Conservation (phyloP, 139 green algal genomes). For the Nannochloris sp. region DNA sequence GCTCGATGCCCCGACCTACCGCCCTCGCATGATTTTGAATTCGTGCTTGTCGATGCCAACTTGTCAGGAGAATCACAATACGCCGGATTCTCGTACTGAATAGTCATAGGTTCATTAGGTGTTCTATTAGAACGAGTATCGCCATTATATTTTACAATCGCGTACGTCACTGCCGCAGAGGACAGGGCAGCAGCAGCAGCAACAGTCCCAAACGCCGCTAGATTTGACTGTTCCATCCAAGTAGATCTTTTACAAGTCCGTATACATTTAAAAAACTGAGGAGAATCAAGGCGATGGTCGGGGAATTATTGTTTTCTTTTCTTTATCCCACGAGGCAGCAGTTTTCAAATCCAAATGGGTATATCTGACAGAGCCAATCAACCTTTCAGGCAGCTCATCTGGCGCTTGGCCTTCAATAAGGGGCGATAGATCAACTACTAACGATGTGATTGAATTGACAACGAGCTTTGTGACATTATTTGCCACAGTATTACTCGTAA, state of each 20-base stretch:
- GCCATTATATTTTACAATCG: conserved; percentile 1
- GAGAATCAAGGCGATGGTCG: no score
- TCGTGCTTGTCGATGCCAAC: not conserved
- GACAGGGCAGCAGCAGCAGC: conserved; percentile 8
- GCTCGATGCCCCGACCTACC: not conserved
- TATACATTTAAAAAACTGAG: not conserved
- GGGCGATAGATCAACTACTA: conserved; percentile 39
- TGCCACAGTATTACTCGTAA: conserved; percentile 36
- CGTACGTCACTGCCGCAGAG: conserved; percentile 12
- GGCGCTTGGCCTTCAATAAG: conserved; percentile 35
- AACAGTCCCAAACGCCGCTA: not conserved
- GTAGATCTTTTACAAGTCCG: not conserved
- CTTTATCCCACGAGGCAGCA: conserved; percentile 6
- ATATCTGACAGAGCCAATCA: conserved; percentile 38
- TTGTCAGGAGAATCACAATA: not conserved
- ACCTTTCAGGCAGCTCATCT: conserved; percentile 41
- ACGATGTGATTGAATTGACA: conserved; percentile 33
- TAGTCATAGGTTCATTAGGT: not conserved
- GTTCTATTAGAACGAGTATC: not conserved
- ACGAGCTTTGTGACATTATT: conserved; percentile 28
- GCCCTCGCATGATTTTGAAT: not conserved
- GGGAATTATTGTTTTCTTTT: not conserved
- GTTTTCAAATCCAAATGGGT: conserved; percentile 33
- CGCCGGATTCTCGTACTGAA: not conserved
- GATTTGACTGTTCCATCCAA: not conserved